These are phyloP conservation scores for Venustampulla echinocandica DNA, from an alignment of 495 filamentous ascomycete species.

Conservation along the genomic window DNA sequence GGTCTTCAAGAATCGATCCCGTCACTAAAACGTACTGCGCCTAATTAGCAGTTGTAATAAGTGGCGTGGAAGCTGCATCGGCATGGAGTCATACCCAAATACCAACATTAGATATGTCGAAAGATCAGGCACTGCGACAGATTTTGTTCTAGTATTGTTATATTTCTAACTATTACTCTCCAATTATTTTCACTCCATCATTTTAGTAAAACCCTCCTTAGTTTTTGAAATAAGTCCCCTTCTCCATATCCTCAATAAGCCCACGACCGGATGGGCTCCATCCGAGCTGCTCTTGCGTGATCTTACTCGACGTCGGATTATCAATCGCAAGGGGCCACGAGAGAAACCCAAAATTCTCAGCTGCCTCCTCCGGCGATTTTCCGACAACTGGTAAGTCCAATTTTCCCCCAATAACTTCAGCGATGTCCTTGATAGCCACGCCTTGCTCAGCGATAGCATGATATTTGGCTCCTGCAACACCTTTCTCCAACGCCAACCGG, in stretches of 20 bases:
- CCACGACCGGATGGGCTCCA: slow-evolving; percentile 29
- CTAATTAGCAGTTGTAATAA: too few species aligned
- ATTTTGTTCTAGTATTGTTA: too few species aligned
- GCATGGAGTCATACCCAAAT: too few species aligned
- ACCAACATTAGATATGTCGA: too few species aligned
- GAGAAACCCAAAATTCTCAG: slow-evolving; percentile 27
- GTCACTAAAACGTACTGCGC: too few species aligned
- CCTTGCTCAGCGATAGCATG: slow-evolving; percentile 36
- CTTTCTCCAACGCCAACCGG: slow-evolving; percentile 36
- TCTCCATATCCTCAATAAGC: slow-evolving; percentile 31
- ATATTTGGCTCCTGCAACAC: slow-evolving; percentile 28
- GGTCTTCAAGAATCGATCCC: too few species aligned
- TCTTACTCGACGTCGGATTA: slow-evolving; percentile 33
- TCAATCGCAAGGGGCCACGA: slow-evolving; percentile 20
- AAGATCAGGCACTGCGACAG: too few species aligned
- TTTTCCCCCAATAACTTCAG: slow-evolving; percentile 28
- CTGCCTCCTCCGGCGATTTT: slow-evolving; percentile 26
- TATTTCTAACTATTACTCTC: too few species aligned
- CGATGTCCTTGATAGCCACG: slow-evolving; percentile 32
- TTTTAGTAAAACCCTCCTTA: too few species aligned
- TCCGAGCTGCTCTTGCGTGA: slow-evolving; percentile 32
- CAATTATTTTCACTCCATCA: too few species aligned
- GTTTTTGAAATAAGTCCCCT: slow-evolving; percentile 9
- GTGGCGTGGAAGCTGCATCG: too few species aligned
- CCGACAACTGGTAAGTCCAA: slow-evolving; percentile 27